phyloP scores from a whole-genome alignment of 1,139 yeast species.

The Protomyces inundatus region DNA sequence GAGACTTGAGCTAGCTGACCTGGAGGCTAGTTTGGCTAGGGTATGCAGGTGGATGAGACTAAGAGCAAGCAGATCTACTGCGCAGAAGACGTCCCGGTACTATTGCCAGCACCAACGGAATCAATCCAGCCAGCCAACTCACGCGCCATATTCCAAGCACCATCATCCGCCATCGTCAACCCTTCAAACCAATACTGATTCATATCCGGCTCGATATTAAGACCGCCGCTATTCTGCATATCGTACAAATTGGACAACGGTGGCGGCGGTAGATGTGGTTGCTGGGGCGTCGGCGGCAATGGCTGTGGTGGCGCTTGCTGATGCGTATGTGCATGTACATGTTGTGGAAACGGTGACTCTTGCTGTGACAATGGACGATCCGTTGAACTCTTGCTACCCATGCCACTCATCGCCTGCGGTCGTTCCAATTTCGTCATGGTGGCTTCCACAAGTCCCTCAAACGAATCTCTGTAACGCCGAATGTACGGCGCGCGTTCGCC shows the following conservation, averaged over 20 bases:
- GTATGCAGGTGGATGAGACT: too few species aligned
- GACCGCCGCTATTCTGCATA: neutral
- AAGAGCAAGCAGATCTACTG: neutral
- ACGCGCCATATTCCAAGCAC: neutral
- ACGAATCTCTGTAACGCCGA: neutral
- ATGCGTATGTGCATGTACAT: neutral
- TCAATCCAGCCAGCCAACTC: constrained; percentile 1
- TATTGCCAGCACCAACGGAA: neutral
- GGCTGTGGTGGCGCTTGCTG: neutral
- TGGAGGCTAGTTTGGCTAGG: too few species aligned
- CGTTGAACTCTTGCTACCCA: neutral
- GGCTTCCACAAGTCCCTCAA: neutral
- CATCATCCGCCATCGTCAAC: neutral
- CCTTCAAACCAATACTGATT: neutral
- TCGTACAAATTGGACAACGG: neutral
- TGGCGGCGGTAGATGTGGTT: neutral
- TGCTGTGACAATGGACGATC: neutral
- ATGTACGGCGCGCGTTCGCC: neutral
- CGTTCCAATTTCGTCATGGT: neutral
- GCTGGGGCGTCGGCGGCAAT: neutral
- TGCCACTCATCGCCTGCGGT: neutral
- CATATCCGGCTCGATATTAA: neutral
- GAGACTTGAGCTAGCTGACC: too few species aligned
- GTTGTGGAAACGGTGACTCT: neutral
- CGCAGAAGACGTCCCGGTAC: neutral